Evolutionary conservation across 805 yeast species (phyloP).

Genomic region (Hanseniaspora clermontiae): DNA sequence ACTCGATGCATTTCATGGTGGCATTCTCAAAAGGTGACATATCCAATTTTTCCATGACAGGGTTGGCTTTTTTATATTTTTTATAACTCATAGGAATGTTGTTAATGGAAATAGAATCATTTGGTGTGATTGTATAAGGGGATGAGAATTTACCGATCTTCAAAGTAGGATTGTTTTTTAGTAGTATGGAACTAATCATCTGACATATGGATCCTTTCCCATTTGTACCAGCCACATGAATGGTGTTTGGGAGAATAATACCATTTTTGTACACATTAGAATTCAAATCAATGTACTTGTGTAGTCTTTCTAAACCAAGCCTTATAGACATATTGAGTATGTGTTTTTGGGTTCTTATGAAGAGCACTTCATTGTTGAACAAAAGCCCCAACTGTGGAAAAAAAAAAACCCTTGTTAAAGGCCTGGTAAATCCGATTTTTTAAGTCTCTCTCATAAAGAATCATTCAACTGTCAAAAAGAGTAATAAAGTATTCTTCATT

Average conservation of each 20-base stretch:
- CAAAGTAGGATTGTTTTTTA: slow-evolving; percentile 1
- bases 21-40: slow-evolving; percentile 83
- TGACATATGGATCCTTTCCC: slow-evolving; percentile 93
- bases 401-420: too few species aligned
- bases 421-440: too few species aligned
- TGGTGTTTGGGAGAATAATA: slow-evolving; percentile 41
- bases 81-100: slow-evolving; percentile 39
- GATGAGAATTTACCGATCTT: slow-evolving; percentile 72
- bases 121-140: slow-evolving; percentile 64
- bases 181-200: slow-evolving; percentile 38
- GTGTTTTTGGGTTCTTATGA: background rate
- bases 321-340: slow-evolving; percentile 37
- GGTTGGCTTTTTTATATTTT: slow-evolving; percentile 36
- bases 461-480: too few species aligned
- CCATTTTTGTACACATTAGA: slow-evolving; percentile 42
- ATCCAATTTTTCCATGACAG: slow-evolving; percentile 34
- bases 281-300: slow-evolving; percentile 29
- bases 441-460: too few species aligned
- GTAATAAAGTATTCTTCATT: too few species aligned
- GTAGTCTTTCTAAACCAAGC: slow-evolving; percentile 44
- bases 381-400: too few species aligned
- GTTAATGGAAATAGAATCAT: slow-evolving; percentile 65
- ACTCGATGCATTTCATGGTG: slow-evolving; percentile 73
- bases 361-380: background rate
- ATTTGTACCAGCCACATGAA: slow-evolving; percentile 95